Base-by-base conservation (phyloP, 2,329 filamentous ascomycete genomes). In the Arthroderma uncinatum region DNA sequence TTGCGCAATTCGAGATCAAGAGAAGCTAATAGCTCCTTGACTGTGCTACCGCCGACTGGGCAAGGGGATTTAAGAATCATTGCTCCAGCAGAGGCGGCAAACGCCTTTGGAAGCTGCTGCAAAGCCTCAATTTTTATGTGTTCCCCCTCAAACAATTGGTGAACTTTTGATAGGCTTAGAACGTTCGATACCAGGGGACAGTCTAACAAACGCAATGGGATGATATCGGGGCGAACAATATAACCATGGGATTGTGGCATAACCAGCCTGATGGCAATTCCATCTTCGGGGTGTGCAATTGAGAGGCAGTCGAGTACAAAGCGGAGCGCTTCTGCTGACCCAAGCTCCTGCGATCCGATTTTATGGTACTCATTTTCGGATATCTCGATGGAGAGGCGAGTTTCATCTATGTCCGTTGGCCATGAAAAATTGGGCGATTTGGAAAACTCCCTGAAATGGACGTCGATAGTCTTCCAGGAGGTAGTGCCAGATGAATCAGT, bases 1-100 rank as follows among this genome's bases (percentile, higher is more conserved):
- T 62, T 61, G 16, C 55, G 16, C 33, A 66, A 28, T 30, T 64
- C 64, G 34, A 28, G 28, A 34, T 61, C 57, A 30, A 61, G 54
- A 33, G 30, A 12, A 4, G 23, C 12, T 21, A 58, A 47, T 40
- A 53, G 14, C 19, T 21, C 19, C 37, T n/a, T 33, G 34, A 52
- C 16, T 34, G n/a, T 44, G 28, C 9, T 37, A 3, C 34, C 12
- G 3, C 34, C 4, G 34, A 9, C 12, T 2, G 34, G 9, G 12
- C 9, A 2, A 10, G 34, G 14, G 3, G 34, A n/a, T 37, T 2
- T 37, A 5, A 37, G 10, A 3, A 37, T 37, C 3, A 12, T n/a
- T n/a, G 34, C 34, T n/a, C 34, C 34, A 10, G 34, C 34, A n/a
- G 34, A 37, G 34, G 3, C 14, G 12, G 34, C 34, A 12, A 37